These are phyloP conservation scores for Pseudonitzschia pungens DNA, from an alignment of 108 stramenopile genomes.

Conservation along the genomic window DNA sequence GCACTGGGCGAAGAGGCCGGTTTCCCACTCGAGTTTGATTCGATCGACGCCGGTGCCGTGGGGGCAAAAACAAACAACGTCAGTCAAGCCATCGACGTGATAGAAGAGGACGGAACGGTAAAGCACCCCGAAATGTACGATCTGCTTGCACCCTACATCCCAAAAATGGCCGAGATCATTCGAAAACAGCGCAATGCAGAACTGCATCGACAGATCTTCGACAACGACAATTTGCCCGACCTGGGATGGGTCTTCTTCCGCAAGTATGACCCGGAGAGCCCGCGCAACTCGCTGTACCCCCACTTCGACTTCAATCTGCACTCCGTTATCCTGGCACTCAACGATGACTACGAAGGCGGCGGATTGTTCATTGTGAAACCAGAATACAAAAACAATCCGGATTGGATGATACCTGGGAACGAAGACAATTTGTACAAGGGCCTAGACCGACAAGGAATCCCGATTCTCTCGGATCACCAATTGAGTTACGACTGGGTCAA, in stretches of 20 bases:
- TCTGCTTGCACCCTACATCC: not conserved
- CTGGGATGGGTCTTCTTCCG: constrained; percentile 41
- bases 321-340: constrained; percentile 36
- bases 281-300: constrained; percentile 23
- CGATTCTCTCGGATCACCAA: not conserved
- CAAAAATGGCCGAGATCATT: constrained; percentile 2
- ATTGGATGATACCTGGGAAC: not conserved
- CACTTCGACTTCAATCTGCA: constrained; percentile 40
- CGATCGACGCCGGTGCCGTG: not conserved
- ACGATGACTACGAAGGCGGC: constrained; percentile 39
- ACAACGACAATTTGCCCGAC: not conserved
- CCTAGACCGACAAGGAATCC: not conserved
- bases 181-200: not conserved
- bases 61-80: not conserved
- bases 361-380: constrained; percentile 37
- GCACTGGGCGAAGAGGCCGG: not conserved
- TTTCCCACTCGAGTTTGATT: constrained; percentile 2
- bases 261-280: constrained; percentile 25
- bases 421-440: not conserved
- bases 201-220: not conserved
- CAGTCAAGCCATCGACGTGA: constrained; percentile 6
- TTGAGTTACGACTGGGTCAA: constrained; percentile 9
- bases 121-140: not conserved
- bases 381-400: not conserved
- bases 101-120: not conserved